phyloP scores from a whole-genome alignment of 2,329 filamentous ascomycete species.

The Cladosporium sp. region DNA sequence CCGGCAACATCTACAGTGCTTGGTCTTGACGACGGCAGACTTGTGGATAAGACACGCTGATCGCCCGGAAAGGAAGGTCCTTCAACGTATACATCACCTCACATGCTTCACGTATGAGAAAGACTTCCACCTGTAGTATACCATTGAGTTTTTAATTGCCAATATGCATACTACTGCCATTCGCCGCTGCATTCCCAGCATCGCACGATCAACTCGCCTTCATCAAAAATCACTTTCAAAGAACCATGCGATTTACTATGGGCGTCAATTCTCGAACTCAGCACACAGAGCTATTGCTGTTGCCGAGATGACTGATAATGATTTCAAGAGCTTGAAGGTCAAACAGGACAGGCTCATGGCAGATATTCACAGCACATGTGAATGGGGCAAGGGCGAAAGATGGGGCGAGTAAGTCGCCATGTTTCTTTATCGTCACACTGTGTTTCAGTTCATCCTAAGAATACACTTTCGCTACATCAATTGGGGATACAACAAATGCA shows the following conservation, averaged over 20 bases:
- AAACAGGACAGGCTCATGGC: slow-evolving; percentile 61
- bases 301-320: slow-evolving; percentile 52
- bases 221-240: not conserved
- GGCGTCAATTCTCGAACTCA: slow-evolving; percentile 5
- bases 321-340: slow-evolving; percentile 56
- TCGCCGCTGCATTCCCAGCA: not conserved
- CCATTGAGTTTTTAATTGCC: not conserved
- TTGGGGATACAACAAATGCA: not conserved
- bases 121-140: not conserved
- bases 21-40: not conserved
- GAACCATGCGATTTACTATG: not conserved
- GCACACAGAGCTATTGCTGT: slow-evolving; percentile 32
- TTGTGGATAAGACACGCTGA: not conserved
- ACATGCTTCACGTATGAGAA: not conserved
- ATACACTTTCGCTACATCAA: not conserved
- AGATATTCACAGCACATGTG: slow-evolving; percentile 64
- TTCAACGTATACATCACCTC: not conserved
- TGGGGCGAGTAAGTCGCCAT: slow-evolving; percentile 63
- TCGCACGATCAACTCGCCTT: not conserved
- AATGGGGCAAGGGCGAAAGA: slow-evolving; percentile 65
- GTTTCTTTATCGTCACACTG: not conserved
- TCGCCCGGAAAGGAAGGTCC: not conserved
- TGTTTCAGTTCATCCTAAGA: not conserved
- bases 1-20: not conserved
- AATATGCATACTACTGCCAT: not conserved